Evolutionary conservation across 345 rosid genomes (phyloP).

Genomic region (Atalantia buxifolia): DNA sequence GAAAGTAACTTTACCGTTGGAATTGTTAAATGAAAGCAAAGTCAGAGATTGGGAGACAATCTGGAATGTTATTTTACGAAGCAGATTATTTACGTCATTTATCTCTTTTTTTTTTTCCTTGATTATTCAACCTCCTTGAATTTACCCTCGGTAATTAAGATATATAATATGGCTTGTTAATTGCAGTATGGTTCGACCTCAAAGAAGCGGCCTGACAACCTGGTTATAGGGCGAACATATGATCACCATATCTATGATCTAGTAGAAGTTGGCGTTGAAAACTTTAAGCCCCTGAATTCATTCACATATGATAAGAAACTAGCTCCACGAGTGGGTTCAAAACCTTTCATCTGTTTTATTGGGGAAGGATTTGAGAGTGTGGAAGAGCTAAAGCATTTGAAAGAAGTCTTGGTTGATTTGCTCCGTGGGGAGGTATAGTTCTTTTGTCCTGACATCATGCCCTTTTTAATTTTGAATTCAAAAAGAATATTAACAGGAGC

Average conservation of each 20-base stretch:
- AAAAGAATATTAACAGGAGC: not conserved
- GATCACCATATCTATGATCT: slow-evolving; percentile 87
- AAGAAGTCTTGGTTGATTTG: slow-evolving; percentile 82
- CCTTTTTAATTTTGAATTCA: not conserved
- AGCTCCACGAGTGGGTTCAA: slow-evolving; percentile 71
- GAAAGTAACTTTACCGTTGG: not conserved
- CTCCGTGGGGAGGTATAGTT: slow-evolving; percentile 75
- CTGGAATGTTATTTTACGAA: not conserved
- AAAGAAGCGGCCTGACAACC: slow-evolving; percentile 90
- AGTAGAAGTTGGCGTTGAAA: slow-evolving; percentile 90
- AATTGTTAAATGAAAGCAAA: not conserved
- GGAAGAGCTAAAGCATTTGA: slow-evolving; percentile 78
- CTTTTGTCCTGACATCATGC: not conserved
- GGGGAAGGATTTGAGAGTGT: slow-evolving; percentile 89
- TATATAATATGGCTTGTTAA: slow-evolving; percentile 1
- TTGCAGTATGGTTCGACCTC: slow-evolving; percentile 85
- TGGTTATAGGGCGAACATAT: slow-evolving; percentile 77
- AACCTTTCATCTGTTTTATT: slow-evolving; percentile 74
- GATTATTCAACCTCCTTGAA: not conserved
- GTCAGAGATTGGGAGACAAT: not conserved
- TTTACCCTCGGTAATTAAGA: not conserved
- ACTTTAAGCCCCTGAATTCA: slow-evolving; percentile 61
- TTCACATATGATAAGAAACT: slow-evolving; percentile 72
- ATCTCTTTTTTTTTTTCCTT: too few species aligned
- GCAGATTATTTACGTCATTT: not conserved